Evolutionary conservation across 345 rosid species (phyloP).

Genomic region (Clausena lansium): DNA sequence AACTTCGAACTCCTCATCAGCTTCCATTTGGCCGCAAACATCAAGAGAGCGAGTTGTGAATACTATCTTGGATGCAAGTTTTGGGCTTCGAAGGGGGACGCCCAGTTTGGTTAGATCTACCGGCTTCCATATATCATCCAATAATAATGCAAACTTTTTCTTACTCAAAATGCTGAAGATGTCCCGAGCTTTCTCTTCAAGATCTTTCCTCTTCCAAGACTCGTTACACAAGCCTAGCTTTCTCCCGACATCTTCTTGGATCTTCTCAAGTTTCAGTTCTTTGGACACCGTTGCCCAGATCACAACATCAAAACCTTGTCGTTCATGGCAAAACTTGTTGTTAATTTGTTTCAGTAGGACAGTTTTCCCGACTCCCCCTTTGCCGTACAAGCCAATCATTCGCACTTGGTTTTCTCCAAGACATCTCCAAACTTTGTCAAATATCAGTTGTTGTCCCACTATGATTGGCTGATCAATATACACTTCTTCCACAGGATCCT

Average conservation of each 20-base stretch:
- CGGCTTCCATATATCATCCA: background rate
- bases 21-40: conserved; percentile 1
- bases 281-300: background rate
- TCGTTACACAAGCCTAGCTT: background rate
- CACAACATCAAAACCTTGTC: background rate
- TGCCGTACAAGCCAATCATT: background rate
- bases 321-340: background rate
- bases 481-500: background rate
- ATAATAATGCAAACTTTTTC: background rate
- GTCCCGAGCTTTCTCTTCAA: background rate
- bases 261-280: background rate
- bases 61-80: background rate
- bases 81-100: background rate
- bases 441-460: background rate
- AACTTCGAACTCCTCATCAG: background rate
- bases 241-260: background rate
- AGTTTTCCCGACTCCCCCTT: conserved; percentile 3
- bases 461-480: background rate
- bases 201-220: background rate
- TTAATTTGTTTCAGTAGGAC: background rate
- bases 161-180: background rate
- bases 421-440: conserved; percentile 6
- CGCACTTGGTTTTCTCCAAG: background rate
- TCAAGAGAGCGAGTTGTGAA: background rate
- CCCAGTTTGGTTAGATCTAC: background rate